Evolutionary conservation across 768 basidiomycete species (phyloP), one percentile per base, ranked within the genome.

Genomic region (Phallus indusiatus): DNA sequence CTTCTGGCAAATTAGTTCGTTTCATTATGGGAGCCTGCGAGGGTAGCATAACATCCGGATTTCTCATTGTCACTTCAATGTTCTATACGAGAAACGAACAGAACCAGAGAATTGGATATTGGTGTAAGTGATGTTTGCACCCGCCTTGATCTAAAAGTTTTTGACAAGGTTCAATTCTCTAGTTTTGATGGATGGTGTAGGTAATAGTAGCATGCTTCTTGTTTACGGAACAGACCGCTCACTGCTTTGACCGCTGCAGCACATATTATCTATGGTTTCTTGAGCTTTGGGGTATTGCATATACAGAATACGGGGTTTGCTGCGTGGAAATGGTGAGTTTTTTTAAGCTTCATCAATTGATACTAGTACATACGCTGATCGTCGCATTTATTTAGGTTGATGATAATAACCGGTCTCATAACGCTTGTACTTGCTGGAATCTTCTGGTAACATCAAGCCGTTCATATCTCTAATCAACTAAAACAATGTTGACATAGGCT

Each of bases 111-210:
- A 79, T 88, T 18, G 86, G 87, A 1, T 88, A 86, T 65, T 88
- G 85, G 85, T 87, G 86, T 88, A 67, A 71, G 84, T 73, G n/a
- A n/a, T n/a, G n/a, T n/a, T n/a, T n/a, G n/a, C n/a, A n/a, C n/a
- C n/a, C n/a, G n/a, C n/a, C n/a, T n/a, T n/a, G n/a, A 42, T 60
- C 28, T 34, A 14, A 10, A n/a, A n/a, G n/a, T 17, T n/a, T 3
- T n/a, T 54, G 12, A 4, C n/a, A 11, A 28, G 16, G n/a, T 20
- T 17, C 3, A 2, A 33, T 4, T 54, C 18, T 36, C 24, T 51
- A 85, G 86, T 87, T 66, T 71, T 88, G 58, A 88, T 88, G 86
- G 86, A 87, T 52, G 86, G 86, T 10, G 81, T 80, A 63, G 84
- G 86, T 81, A 63, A 53, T n/a, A n/a, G n/a, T n/a, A n/a, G n/a